Base-by-base conservation (phyloP, 495 filamentous ascomycete species). In the Daldinia childiae region DNA sequence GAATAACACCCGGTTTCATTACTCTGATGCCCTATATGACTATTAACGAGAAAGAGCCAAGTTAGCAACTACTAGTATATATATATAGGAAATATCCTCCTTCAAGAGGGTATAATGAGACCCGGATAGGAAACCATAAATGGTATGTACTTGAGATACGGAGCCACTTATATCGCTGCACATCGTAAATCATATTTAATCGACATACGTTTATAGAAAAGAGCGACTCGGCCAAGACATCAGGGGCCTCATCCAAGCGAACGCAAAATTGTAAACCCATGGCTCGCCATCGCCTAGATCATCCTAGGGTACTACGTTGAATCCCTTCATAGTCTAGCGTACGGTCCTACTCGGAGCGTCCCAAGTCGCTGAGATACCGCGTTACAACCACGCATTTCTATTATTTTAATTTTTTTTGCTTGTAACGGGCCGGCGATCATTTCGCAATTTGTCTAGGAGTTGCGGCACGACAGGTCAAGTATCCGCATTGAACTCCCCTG, bases 271-370 rank as follows among this genome's bases (percentile, higher is more conserved):
- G 36, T 62, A 38, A 50, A 58, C 36, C 41, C 66, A 63, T 63
- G 66, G 52, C 17, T 64, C 38, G 2, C 45, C 15, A n/a, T 64
- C 67, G 60, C 29, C 52, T 63, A 51, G 38, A 58, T 63, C 58
- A 63, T 63, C 54, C 60, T 38, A 54, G 43, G 52, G 3, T 43
- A 19, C 54, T 12, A 59, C 21, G 21, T 19, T 14, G 12, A 27
- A 26, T 41, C 66, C 30, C 17, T 51, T 69, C 66, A 7, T 54
- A 41, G 66, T 29, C 8, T 69, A 68, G 58, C 52, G 58, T 64
- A 39, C 9, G 21, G 32, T 38, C 6, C 1, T 62, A 54, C 41
- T 52, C 36, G 43, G 57, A 24, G 38, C 32, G n/a, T 52, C 55
- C 55, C 51, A 32, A 56, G 43, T 29, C 30, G 15, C 32, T 54